Evolutionary conservation across 1,284 basidiomycete genomes (phyloP).

Genomic region (Earliella scabrosa): DNA sequence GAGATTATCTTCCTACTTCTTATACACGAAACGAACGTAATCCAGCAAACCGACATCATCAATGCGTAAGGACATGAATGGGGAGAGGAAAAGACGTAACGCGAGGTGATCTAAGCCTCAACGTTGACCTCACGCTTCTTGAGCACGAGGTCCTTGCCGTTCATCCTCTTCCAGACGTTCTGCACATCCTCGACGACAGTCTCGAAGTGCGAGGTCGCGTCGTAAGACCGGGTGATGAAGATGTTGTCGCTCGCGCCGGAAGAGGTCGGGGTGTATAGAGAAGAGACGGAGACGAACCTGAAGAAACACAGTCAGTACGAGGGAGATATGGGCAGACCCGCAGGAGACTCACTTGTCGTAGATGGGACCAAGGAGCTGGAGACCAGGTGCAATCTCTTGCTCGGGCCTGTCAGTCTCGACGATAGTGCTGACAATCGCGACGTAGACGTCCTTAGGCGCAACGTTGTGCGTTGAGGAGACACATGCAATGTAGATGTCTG

Average conservation of each 20-base stretch:
- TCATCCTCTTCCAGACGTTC: conserved; percentile 90
- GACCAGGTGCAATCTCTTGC: conserved; percentile 89
- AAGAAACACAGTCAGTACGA: conserved; percentile 3
- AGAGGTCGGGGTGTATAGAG: conserved; percentile 90
- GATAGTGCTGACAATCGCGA: conserved; percentile 98
- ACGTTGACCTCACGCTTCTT: conserved; percentile 83
- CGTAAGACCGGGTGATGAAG: conserved; percentile 97
- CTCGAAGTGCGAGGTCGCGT: conserved; percentile 99
- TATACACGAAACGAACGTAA: conserved; percentile 24
- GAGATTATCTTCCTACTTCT: conserved; percentile 25
- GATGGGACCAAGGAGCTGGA: conserved; percentile 92
- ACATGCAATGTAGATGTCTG: conserved; percentile 99
- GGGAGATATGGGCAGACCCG: background rate
- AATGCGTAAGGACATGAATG: conserved; percentile 18
- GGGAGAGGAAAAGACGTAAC: conserved; percentile 14
- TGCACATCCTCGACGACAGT: conserved; percentile 95
- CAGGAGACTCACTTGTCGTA: conserved; percentile 82
- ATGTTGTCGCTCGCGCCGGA: conserved; percentile 86
- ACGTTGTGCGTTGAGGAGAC: conserved; percentile 98
- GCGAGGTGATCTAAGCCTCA: conserved; percentile 48
- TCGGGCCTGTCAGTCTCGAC: conserved; percentile 96
- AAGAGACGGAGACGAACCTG: conserved; percentile 90
- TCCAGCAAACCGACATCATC: conserved; percentile 17
- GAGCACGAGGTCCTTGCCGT: conserved; percentile 75
- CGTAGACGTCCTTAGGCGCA: conserved; percentile 92